Conservation (phyloP, 2,329 filamentous ascomycete genomes). For the Furcasterigmium sp. region DNA sequence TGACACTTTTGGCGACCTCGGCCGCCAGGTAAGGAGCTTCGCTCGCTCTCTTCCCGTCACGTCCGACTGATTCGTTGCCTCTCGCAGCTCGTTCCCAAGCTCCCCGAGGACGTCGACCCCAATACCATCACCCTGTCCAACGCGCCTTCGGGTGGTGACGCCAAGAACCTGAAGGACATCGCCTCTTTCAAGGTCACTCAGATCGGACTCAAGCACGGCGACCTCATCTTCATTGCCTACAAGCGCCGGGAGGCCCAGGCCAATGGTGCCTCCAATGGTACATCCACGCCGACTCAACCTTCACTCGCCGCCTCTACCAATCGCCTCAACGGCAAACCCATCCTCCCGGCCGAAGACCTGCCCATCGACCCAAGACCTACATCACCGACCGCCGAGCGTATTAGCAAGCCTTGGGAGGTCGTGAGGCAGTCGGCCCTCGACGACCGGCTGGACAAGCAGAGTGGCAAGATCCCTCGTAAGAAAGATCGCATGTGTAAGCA, state of each 20-base stretch:
- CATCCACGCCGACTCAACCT: conserved; percentile 21
- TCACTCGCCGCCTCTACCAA: conserved; percentile 45
- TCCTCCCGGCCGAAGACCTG: conserved; percentile 63
- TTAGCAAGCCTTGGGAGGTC: conserved; percentile 90
- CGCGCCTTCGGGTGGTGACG: conserved; percentile 51
- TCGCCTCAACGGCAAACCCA: conserved; percentile 72
- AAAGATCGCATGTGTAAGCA: conserved; percentile 92
- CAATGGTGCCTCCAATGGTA: conserved; percentile 27
- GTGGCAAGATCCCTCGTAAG: conserved; percentile 81
- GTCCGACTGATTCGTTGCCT: conserved; percentile 10
- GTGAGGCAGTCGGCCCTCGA: conserved; percentile 86
- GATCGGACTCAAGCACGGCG: conserved; percentile 71
- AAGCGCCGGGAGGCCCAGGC: conserved; percentile 48
- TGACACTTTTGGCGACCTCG: conserved; percentile 65
- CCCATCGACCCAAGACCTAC: conserved; percentile 56
- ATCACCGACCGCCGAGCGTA: conserved; percentile 52
- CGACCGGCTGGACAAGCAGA: conserved; percentile 75
- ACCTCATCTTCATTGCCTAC: conserved; percentile 85
- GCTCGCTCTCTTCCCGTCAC: not conserved
- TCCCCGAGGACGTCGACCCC: conserved; percentile 58
- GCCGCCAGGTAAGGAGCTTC: conserved; percentile 37
- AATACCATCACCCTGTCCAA: conserved; percentile 58
- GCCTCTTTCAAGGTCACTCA: conserved; percentile 48
- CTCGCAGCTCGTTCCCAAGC: conserved; percentile 47
- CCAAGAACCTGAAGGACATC: conserved; percentile 55